Conservation (phyloP, 768 basidiomycete genomes). For the Pulveroboletus frians region DNA sequence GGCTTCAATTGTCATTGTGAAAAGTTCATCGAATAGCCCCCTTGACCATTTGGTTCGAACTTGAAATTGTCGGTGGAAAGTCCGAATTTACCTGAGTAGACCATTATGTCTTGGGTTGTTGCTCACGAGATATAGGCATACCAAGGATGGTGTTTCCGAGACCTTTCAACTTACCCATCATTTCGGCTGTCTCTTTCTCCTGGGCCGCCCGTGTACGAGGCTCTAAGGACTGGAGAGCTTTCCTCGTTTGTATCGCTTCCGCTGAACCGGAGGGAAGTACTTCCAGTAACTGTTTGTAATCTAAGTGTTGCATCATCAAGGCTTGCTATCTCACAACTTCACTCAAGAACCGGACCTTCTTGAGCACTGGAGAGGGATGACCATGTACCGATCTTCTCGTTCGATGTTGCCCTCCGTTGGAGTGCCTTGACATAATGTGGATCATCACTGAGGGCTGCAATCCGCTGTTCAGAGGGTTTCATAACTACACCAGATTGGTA, state of each 20-base stretch:
- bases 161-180: constrained; percentile 88
- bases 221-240: constrained; percentile 51
- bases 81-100: constrained; percentile 75
- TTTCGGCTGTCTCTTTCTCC: constrained; percentile 84
- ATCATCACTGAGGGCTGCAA: constrained; percentile 80
- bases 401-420: constrained; percentile 82
- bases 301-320: constrained; percentile 36
- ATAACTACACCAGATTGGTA: neutral
- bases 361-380: constrained; percentile 74
- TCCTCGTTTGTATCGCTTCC: constrained; percentile 43
- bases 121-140: constrained; percentile 25
- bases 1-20: constrained; percentile 34
- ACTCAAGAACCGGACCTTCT: constrained; percentile 53
- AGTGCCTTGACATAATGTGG: constrained; percentile 83
- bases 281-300: constrained; percentile 69
- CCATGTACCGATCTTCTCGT: constrained; percentile 79
- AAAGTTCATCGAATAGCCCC: constrained; percentile 95
- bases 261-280: constrained; percentile 55
- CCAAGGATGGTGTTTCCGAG: constrained; percentile 89
- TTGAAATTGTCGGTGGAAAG: constrained; percentile 96
- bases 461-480: constrained; percentile 2
- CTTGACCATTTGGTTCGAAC: constrained; percentile 88
- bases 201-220: constrained; percentile 71
- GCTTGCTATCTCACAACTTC: neutral
- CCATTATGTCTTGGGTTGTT: neutral